A percentile compares a stretch with the other conserved stretches of the same genome.
Evolutionary conservation across 371 early-diverging fungal species (phyloP).

Genomic region (Mucor indicus): DNA sequence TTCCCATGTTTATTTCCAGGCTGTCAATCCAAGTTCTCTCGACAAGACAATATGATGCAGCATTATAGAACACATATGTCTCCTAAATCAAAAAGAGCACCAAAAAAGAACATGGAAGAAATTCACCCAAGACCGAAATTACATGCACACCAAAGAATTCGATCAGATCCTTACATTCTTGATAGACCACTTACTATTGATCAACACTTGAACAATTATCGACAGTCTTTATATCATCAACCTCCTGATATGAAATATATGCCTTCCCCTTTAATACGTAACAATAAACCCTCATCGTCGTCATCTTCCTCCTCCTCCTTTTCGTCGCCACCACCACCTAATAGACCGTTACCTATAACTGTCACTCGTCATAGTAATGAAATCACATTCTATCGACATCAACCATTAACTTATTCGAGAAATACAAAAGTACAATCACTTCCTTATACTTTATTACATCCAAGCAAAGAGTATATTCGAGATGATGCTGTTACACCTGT

Average conservation of each 20-base stretch:
- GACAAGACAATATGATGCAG: slow-evolving; percentile 90
- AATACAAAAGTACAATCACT: no score
- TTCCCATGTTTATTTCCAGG: slow-evolving; percentile 75
- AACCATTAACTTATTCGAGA: no score
- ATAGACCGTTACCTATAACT: no score
- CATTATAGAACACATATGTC: slow-evolving; percentile 81
- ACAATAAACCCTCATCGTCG: neutral
- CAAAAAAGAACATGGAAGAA: slow-evolving; percentile 4
- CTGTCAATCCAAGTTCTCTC: slow-evolving; percentile 79
- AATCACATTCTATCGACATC: neutral
- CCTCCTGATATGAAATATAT: neutral
- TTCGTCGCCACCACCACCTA: neutral
- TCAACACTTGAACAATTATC: slow-evolving; percentile 40
- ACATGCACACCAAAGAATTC: slow-evolving; percentile 44
- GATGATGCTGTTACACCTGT: no score
- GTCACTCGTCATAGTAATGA: neutral
- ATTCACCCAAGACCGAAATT: slow-evolving; percentile 30
- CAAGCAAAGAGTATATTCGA: no score
- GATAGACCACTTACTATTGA: slow-evolving; percentile 46
- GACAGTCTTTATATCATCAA: slow-evolving; percentile 6
- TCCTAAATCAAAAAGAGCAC: slow-evolving; percentile 58
- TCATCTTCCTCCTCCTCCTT: neutral
- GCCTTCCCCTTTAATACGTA: neutral
- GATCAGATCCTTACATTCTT: slow-evolving; percentile 31
- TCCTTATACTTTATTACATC: slow-evolving; percentile 20